Conservation (phyloP, 2,329 filamentous ascomycete species). For the Microsporum ferrugineum region DNA sequence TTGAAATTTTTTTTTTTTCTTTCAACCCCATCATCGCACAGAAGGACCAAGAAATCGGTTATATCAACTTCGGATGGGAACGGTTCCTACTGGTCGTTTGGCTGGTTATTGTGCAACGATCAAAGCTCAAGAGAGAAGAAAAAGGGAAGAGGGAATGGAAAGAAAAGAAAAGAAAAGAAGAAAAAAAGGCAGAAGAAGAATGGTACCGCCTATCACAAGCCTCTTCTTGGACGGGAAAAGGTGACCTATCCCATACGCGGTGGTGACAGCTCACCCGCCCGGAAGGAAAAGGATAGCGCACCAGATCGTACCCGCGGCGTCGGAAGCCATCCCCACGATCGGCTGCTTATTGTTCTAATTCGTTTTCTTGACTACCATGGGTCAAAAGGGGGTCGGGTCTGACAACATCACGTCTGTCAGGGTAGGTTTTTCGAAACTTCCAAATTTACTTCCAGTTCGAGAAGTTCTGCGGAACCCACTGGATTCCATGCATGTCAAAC, state of each 20-base stretch:
- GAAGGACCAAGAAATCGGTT: neutral
- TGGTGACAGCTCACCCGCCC: constrained; percentile 1
- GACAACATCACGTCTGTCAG: constrained; percentile 3
- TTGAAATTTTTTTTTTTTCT: neutral
- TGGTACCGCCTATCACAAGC: neutral
- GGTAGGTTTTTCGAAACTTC: constrained; percentile 2
- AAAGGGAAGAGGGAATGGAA: neutral
- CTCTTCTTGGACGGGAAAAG: neutral
- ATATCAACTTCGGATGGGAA: neutral
- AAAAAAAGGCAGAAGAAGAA: neutral
- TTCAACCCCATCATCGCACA: neutral
- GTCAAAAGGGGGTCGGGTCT: neutral
- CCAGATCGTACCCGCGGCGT: constrained; percentile 1
- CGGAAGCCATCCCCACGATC: neutral
- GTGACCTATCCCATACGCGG: constrained; percentile 1
- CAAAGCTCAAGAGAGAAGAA: neutral
- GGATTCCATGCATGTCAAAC: neutral
- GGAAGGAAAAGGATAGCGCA: neutral
- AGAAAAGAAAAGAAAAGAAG: neutral
- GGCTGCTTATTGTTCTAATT: neutral
- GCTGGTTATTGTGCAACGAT: neutral
- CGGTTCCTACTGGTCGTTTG: neutral
- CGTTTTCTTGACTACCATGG: neutral
- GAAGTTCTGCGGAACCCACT: constrained; percentile 2
- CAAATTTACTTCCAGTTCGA: constrained; percentile 5